Conservation (phyloP, 2,329 filamentous ascomycete species). For the Monosporascus sp. region DNA sequence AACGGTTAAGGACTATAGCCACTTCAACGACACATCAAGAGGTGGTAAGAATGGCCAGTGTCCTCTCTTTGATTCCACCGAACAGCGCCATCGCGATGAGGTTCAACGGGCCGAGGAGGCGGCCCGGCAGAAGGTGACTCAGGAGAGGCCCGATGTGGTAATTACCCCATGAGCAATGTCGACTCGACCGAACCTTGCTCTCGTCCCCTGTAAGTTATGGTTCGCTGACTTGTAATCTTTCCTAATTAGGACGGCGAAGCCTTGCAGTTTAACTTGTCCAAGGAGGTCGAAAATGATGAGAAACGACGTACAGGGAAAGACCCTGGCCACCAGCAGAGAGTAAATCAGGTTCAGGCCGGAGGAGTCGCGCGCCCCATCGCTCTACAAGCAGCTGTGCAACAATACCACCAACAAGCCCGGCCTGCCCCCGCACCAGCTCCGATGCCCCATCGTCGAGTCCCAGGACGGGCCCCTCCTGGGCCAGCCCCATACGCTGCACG, state of each 20-base stretch:
- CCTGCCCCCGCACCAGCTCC: no score
- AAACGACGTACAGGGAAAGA: constrained; percentile 15
- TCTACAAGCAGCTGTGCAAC: no score
- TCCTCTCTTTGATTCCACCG: constrained; percentile 60
- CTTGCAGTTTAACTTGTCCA: constrained; percentile 55
- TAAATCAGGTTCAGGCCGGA: not conserved
- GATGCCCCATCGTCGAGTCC: no score
- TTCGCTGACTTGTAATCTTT: not conserved
- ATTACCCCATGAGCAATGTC: constrained; percentile 1
- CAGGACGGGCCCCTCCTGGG: no score
- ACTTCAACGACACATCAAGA: constrained; percentile 55
- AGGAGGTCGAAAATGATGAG: constrained; percentile 43
- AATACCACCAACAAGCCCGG: no score
- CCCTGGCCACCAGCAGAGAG: not conserved
- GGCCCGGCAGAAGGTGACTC: constrained; percentile 48
- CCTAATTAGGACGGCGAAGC: constrained; percentile 37
- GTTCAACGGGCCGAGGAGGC: constrained; percentile 56
- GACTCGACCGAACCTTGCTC: not conserved
- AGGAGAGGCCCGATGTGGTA: constrained; percentile 56
- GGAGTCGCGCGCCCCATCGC: not conserved
- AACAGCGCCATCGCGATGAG: constrained; percentile 57
- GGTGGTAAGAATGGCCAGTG: constrained; percentile 53
- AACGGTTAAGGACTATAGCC: constrained; percentile 55
- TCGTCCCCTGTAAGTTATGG: not conserved
- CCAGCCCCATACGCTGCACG: not conserved